Conservation (phyloP, 108 stramenopile genomes). For the Cyclotella cryptica region DNA sequence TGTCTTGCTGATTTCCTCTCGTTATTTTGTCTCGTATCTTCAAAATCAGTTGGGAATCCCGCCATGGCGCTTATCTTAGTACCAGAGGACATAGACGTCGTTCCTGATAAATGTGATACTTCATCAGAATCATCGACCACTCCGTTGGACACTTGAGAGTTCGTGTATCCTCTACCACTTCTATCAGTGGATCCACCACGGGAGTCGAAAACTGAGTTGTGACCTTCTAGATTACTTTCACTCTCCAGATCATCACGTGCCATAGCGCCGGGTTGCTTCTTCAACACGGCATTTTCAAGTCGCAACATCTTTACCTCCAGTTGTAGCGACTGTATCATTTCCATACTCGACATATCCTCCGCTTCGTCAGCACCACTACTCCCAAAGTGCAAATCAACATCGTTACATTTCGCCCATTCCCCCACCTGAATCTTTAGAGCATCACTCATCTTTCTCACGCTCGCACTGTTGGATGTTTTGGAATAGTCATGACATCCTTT, state of each 20-base stretch:
- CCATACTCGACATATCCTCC: constrained; percentile 30
- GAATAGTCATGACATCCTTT: constrained; percentile 37
- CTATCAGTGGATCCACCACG: not conserved
- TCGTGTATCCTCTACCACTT: not conserved
- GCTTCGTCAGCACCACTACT: not conserved
- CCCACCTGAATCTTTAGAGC: constrained; percentile 42
- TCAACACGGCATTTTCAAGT: constrained; percentile 28
- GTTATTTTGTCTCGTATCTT: not conserved
- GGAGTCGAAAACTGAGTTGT: too few species aligned
- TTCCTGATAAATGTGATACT: constrained; percentile 39
- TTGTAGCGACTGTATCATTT: constrained; percentile 45
- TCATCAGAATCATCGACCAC: constrained; percentile 20
- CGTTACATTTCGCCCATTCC: constrained; percentile 35
- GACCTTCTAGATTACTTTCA: not conserved
- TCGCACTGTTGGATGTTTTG: constrained; percentile 12
- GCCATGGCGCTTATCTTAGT: constrained; percentile 12
- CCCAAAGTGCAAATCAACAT: constrained; percentile 12
- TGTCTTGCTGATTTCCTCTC: not conserved
- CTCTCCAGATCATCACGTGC: not conserved
- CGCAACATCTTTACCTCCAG: constrained; percentile 34
- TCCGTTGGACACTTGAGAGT: not conserved
- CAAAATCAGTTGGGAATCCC: constrained; percentile 8
- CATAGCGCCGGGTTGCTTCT: not conserved
- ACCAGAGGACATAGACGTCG: constrained; percentile 12
- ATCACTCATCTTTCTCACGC: constrained; percentile 55